phyloP scores from a whole-genome alignment of 352 stramenopile genomes.

The Phytophthora citrophthora region DNA sequence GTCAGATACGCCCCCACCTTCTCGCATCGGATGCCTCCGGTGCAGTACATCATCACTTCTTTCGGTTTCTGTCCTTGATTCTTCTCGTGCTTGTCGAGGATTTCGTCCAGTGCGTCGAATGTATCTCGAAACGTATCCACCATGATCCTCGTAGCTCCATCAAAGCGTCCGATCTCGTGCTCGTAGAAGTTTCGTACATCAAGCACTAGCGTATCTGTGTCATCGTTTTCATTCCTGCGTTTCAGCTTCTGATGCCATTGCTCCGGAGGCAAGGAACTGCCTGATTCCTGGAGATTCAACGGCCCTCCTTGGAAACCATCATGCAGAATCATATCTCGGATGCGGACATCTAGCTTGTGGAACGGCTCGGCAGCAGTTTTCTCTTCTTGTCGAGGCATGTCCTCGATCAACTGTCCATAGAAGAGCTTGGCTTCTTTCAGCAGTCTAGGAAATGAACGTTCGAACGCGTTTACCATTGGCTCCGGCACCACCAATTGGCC shows the following conservation, averaged over 20 bases:
- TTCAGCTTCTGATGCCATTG: conserved; percentile 53
- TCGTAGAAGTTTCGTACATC: conserved; percentile 69
- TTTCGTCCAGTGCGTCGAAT: conserved; percentile 57
- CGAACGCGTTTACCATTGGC: conserved; percentile 52
- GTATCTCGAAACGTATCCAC: conserved; percentile 69
- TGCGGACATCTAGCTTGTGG: conserved; percentile 89
- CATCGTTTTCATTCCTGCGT: conserved; percentile 27
- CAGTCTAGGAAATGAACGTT: conserved; percentile 32
- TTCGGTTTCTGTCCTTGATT: conserved; percentile 43
- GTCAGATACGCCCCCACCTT: conserved; percentile 72
- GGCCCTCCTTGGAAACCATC: conserved; percentile 71
- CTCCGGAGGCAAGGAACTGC: conserved; percentile 23
- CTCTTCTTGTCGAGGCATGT: not conserved
- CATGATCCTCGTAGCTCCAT: conserved; percentile 60
- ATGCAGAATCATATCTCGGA: conserved; percentile 89
- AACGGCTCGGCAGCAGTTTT: conserved; percentile 42
- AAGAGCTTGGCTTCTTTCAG: conserved; percentile 32
- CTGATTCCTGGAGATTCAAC: conserved; percentile 34
- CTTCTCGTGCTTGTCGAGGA: conserved; percentile 40
- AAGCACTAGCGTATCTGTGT: conserved; percentile 42
- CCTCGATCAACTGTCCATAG: conserved; percentile 36
- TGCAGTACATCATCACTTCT: conserved; percentile 73
- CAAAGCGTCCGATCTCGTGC: conserved; percentile 61
- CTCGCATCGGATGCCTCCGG: conserved; percentile 67
- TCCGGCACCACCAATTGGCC: conserved; percentile 94